Percentiles rank a stretch among this genome's conserved stretches.
Conservation (phyloP, 805 yeast species). For the Yamadazyma insecticola region DNA sequence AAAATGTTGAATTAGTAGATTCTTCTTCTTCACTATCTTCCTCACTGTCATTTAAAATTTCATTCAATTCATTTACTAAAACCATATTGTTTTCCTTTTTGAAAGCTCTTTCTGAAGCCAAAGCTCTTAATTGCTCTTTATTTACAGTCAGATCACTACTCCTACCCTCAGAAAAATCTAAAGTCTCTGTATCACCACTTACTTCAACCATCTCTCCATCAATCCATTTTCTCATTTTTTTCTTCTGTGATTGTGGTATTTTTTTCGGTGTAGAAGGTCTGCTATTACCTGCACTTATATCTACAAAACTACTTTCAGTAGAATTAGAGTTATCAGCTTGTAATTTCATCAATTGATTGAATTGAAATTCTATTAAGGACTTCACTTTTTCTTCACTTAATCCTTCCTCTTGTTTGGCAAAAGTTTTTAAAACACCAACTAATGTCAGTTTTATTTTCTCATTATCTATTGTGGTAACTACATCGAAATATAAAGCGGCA, state of each 20-base stretch:
- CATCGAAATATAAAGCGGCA: conserved; percentile 36
- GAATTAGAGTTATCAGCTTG: conserved; percentile 10
- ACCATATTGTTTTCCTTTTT: conserved; percentile 34
- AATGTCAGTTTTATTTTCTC: conserved; percentile 32
- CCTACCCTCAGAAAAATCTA: conserved; percentile 30
- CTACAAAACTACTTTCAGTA: too few relatives aligned
- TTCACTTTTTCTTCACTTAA: conserved; percentile 21
- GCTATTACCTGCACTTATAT: conserved; percentile 2
- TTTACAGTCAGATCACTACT: conserved; percentile 8
- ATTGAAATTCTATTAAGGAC: conserved; percentile 34
- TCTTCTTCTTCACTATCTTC: conserved; percentile 22
- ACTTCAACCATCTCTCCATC: conserved; percentile 33
- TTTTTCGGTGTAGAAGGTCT: too few relatives aligned
- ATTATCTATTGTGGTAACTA: conserved; percentile 34
- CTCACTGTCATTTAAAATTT: conserved; percentile 29
- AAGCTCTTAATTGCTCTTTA: conserved; percentile 14
- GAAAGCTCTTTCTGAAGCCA: conserved; percentile 33
- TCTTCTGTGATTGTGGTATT: conserved; percentile 10
- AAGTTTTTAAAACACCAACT: conserved; percentile 29
- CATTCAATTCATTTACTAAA: conserved; percentile 36
- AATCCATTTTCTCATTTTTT: conserved; percentile 43
- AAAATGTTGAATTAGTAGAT: conserved; percentile 13
- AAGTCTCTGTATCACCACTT: conserved; percentile 9
- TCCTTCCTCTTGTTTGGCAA: conserved; percentile 21
- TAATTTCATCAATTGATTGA: conserved; percentile 32